phyloP scores from a whole-genome alignment of 441 rosid genomes.

The Flueggea neowawraea region DNA sequence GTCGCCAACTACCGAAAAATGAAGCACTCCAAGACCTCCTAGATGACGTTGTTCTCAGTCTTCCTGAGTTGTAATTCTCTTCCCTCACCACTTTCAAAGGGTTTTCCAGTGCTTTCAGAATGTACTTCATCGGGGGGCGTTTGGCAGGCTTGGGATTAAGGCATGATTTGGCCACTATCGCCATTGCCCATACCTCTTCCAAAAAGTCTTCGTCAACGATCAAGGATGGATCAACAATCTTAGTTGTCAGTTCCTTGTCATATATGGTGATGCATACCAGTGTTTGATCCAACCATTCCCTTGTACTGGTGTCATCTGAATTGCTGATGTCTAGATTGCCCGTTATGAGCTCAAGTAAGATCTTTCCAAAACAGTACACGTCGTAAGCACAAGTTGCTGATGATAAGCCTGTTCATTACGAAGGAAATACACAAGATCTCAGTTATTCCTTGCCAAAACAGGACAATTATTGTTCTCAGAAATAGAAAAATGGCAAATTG shows the following conservation, averaged over 20 bases:
- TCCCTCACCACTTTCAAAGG: slow-evolving; percentile 90
- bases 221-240: slow-evolving; percentile 80
- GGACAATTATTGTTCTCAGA: too few species aligned
- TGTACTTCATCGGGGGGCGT: slow-evolving; percentile 82
- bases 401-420: slow-evolving; percentile 35
- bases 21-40: slow-evolving; percentile 88
- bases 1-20: slow-evolving; percentile 87
- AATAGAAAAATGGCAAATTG: too few species aligned
- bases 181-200: slow-evolving; percentile 99
- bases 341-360: slow-evolving; percentile 88
- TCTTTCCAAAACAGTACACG: slow-evolving; percentile 93
- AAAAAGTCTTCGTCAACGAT: slow-evolving; percentile 87
- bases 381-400: slow-evolving; percentile 66
- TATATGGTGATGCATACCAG: slow-evolving; percentile 57
- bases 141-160: slow-evolving; percentile 81
- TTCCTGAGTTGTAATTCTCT: slow-evolving; percentile 52
- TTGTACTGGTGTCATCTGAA: slow-evolving; percentile 41
- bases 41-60: slow-evolving; percentile 77
- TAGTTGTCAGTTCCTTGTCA: slow-evolving; percentile 80
- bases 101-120: slow-evolving; percentile 83
- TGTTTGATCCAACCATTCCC: slow-evolving; percentile 73
- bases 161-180: slow-evolving; percentile 91
- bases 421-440: slow-evolving; percentile 15
- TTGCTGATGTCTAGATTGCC: slow-evolving; percentile 80
- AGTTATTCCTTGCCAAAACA: neutral